Conservation (phyloP, 2,329 filamentous ascomycete genomes). For the Dryadomyces quercivorus region DNA sequence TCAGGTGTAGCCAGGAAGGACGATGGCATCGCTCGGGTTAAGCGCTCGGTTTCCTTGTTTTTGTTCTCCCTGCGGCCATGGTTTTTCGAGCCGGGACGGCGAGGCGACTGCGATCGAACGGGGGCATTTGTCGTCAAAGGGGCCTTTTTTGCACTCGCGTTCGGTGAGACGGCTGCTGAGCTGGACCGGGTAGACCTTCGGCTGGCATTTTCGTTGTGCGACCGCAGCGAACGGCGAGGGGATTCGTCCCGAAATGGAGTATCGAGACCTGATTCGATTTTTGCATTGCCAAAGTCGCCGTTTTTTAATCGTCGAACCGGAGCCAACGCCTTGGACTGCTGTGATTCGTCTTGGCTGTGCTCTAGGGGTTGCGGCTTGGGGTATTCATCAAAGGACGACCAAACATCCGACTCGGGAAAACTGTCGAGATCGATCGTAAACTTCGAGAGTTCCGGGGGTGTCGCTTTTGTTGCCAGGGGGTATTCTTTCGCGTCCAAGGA, state of each 20-base stretch:
- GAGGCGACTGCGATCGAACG: constrained; percentile 24
- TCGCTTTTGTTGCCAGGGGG: constrained; percentile 71
- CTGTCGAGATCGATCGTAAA: constrained; percentile 61
- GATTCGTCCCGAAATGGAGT: constrained; percentile 18
- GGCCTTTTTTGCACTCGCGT: constrained; percentile 18
- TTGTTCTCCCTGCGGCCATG: neutral
- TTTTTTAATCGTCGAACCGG: neutral
- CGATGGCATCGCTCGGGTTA: constrained; percentile 17
- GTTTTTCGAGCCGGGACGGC: constrained; percentile 19
- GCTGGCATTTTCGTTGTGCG: constrained; percentile 15
- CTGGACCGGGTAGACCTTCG: constrained; percentile 22
- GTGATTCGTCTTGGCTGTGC: constrained; percentile 7
- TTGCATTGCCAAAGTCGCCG: constrained; percentile 13
- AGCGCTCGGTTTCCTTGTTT: neutral
- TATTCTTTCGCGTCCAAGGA: constrained; percentile 81
- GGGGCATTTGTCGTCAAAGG: constrained; percentile 18
- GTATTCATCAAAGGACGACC: constrained; percentile 14
- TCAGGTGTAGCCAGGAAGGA: constrained; percentile 44
- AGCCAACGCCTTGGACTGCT: neutral
- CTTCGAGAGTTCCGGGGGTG: constrained; percentile 64
- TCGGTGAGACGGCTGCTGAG: constrained; percentile 22
- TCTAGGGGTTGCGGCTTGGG: constrained; percentile 3
- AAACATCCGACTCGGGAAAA: constrained; percentile 33
- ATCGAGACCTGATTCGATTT: constrained; percentile 20
- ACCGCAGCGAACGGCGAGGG: constrained; percentile 15